These are phyloP conservation scores for Talaromyces sp. DNA, from an alignment of 2,329 filamentous ascomycete genomes.

Conservation along the genomic window DNA sequence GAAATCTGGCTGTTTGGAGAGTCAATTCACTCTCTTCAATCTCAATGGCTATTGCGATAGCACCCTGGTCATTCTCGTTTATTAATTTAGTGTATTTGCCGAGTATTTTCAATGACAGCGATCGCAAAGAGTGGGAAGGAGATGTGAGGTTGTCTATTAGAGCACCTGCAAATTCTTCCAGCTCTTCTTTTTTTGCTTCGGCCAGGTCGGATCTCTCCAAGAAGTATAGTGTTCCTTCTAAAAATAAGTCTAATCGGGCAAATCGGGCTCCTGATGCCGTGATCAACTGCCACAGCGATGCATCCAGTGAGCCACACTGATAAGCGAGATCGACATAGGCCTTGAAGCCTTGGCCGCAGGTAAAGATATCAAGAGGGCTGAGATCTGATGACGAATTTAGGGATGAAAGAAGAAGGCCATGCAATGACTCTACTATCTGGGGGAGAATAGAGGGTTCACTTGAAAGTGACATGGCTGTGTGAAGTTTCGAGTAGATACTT, in stretches of 20 bases:
- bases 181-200: constrained; percentile 46
- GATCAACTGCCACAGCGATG: constrained; percentile 58
- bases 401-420: constrained; percentile 61
- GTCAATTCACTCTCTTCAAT: constrained; percentile 75
- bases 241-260: constrained; percentile 59
- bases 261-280: constrained; percentile 62
- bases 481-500: constrained; percentile 59
- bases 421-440: constrained; percentile 59
- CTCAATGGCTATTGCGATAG: constrained; percentile 59
- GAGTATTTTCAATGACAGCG: constrained; percentile 67
- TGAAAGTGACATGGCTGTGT: constrained; percentile 53
- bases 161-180: constrained; percentile 57
- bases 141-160: constrained; percentile 69
- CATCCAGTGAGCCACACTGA: constrained; percentile 53
- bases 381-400: constrained; percentile 55
- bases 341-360: constrained; percentile 67
- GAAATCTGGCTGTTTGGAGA: constrained; percentile 66
- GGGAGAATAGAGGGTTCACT: constrained; percentile 59
- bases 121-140: constrained; percentile 67
- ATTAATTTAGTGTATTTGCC: constrained; percentile 51
- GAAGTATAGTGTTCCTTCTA: constrained; percentile 56
- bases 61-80: constrained; percentile 41
- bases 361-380: constrained; percentile 63
- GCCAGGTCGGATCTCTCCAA: constrained; percentile 22
- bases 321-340: constrained; percentile 63